phyloP scores from a whole-genome alignment of 768 basidiomycete genomes.

The Suillus weaverae region DNA sequence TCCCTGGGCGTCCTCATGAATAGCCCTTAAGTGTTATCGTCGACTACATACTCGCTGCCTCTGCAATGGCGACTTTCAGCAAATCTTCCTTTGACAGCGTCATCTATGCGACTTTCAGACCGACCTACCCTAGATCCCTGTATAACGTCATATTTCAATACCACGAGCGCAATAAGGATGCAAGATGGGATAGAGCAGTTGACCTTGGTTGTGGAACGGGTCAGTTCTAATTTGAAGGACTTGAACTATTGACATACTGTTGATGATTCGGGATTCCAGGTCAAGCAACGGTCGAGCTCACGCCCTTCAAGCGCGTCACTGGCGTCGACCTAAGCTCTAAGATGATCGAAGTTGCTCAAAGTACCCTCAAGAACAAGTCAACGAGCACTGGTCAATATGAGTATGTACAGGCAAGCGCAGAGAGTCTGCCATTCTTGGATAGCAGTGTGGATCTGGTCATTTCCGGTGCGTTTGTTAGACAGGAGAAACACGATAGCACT shows the following conservation, averaged over 20 bases:
- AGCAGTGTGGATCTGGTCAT: slow-evolving; percentile 65
- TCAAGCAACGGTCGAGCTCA: slow-evolving; percentile 64
- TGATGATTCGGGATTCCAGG: slow-evolving; percentile 40
- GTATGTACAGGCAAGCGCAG: slow-evolving; percentile 46
- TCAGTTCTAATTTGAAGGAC: slow-evolving; percentile 26
- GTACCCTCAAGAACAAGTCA: slow-evolving; percentile 21
- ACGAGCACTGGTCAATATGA: slow-evolving; percentile 25
- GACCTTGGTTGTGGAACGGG: slow-evolving; percentile 89
- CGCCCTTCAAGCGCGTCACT: slow-evolving; percentile 55
- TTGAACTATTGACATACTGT: background rate
- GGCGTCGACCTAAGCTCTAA: slow-evolving; percentile 74
- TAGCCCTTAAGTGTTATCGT: background rate
- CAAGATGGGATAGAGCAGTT: slow-evolving; percentile 56
- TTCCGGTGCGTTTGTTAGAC: slow-evolving; percentile 46
- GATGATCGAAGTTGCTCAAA: slow-evolving; percentile 64
- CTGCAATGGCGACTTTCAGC: slow-evolving; percentile 72
- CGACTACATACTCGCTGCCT: background rate
- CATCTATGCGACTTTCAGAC: slow-evolving; percentile 66
- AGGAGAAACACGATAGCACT: background rate
- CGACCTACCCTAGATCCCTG: slow-evolving; percentile 68
- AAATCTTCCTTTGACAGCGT: slow-evolving; percentile 68
- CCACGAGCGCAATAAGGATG: slow-evolving; percentile 37
- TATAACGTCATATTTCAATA: slow-evolving; percentile 64
- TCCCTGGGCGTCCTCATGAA: background rate
- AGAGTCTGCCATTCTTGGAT: slow-evolving; percentile 52